phyloP scores from a whole-genome alignment of 148 eudicot species.

The Linanthus parryae region DNA sequence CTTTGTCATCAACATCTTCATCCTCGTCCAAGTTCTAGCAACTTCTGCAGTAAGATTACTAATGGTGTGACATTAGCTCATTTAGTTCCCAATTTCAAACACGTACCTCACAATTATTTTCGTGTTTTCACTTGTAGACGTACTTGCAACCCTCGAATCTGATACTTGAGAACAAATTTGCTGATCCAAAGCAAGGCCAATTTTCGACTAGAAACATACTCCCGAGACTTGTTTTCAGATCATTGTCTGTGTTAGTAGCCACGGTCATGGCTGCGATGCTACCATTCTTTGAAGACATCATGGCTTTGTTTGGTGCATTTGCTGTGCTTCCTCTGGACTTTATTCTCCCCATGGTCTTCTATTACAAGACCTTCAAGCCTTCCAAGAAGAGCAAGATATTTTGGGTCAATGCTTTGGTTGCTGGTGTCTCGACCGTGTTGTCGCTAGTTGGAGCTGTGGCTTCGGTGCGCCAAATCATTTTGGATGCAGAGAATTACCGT shows the following conservation, averaged over 20 bases:
- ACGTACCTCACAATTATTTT: too few relatives aligned
- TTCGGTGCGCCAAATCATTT: constrained; percentile 53
- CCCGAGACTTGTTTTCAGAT: constrained; percentile 52
- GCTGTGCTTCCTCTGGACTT: constrained; percentile 77
- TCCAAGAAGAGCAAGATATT: constrained; percentile 37
- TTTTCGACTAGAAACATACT: constrained; percentile 44
- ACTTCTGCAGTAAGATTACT: too few relatives aligned
- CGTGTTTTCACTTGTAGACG: constrained; percentile 38
- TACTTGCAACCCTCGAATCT: constrained; percentile 70
- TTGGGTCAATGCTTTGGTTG: constrained; percentile 47
- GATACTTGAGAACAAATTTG: constrained; percentile 40
- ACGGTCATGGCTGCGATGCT: constrained; percentile 64
- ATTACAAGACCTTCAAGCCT: constrained; percentile 63
- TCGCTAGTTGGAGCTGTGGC: constrained; percentile 50
- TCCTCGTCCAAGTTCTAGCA: too few relatives aligned
- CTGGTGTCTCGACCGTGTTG: constrained; percentile 32
- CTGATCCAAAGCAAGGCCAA: constrained; percentile 38
- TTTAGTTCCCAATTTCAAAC: too few relatives aligned
- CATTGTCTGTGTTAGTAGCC: constrained; percentile 41
- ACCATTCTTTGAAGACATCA: constrained; percentile 79
- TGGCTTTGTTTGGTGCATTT: constrained; percentile 67
- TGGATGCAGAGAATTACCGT: constrained; percentile 53
- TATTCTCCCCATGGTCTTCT: constrained; percentile 67
- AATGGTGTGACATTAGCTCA: too few relatives aligned
- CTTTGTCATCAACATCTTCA: too few relatives aligned